Conservation (phyloP, 106 monocot species). For the Apostasia ramifera region DNA sequence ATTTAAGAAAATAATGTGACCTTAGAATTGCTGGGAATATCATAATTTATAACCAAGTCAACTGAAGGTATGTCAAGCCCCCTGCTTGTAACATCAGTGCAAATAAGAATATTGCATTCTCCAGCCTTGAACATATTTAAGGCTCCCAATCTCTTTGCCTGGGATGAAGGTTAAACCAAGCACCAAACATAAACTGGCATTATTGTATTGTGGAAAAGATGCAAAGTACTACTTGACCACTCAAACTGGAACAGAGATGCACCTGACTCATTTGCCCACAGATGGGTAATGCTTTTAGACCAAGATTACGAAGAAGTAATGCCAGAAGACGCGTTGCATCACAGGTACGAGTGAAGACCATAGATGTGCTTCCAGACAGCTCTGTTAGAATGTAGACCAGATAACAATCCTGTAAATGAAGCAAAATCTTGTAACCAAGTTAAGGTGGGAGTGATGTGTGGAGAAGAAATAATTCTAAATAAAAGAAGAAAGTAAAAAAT, state of each 20-base stretch:
- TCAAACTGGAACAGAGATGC: no score
- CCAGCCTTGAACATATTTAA: constrained; percentile 85
- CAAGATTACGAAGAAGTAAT: constrained; percentile 67
- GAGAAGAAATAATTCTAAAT: no score
- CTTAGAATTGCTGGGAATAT: constrained; percentile 89
- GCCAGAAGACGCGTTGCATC: constrained; percentile 65
- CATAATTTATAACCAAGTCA: constrained; percentile 95
- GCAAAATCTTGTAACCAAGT: background rate
- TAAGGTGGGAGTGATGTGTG: no score
- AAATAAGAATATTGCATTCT: constrained; percentile 73
- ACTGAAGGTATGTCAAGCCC: constrained; percentile 91
- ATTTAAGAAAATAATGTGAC: constrained; percentile 11
- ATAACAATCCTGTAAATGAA: constrained; percentile 57
- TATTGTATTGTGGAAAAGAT: background rate
- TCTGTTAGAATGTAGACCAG: constrained; percentile 81
- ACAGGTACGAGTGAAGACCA: constrained; percentile 94
- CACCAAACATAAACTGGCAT: background rate
- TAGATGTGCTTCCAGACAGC: constrained; percentile 66
- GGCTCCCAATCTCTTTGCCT: constrained; percentile 86
- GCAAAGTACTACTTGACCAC: background rate
- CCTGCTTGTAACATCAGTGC: constrained; percentile 88
- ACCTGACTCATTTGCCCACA: constrained; percentile 95
- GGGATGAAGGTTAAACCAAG: constrained; percentile 4
- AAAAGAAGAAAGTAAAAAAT: no score
- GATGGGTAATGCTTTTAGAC: constrained; percentile 82